Percentiles rank a stretch among this genome's conserved stretches.
phyloP scores from a whole-genome alignment of 495 filamentous ascomycete genomes.

The Lentithecium fluviatile region DNA sequence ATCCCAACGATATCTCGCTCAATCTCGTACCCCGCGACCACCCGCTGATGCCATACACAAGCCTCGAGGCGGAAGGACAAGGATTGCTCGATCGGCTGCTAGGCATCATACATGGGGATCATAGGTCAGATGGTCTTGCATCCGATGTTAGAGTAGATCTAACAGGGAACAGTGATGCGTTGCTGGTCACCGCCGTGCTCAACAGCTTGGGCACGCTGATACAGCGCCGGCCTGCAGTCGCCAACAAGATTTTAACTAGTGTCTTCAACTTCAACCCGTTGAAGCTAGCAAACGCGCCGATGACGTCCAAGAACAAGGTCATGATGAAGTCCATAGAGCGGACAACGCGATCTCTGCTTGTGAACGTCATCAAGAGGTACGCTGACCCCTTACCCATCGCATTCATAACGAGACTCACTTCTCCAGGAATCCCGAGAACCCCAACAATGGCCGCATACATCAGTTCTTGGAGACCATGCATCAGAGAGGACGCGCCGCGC shows the following conservation, averaged over 20 bases:
- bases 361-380: slow-evolving; percentile 76
- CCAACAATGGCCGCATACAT: slow-evolving; percentile 68
- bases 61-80: slow-evolving; percentile 85
- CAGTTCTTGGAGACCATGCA: slow-evolving; percentile 76
- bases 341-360: slow-evolving; percentile 76
- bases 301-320: slow-evolving; percentile 75
- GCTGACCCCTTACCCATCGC: neutral
- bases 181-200: slow-evolving; percentile 88
- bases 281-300: slow-evolving; percentile 68
- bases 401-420: neutral
- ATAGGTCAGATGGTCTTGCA: slow-evolving; percentile 56
- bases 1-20: slow-evolving; percentile 84
- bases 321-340: slow-evolving; percentile 90
- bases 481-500: slow-evolving; percentile 68
- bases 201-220: slow-evolving; percentile 81
- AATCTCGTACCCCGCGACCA: slow-evolving; percentile 82
- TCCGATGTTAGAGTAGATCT: neutral
- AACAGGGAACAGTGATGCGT: slow-evolving; percentile 63
- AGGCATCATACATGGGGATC: slow-evolving; percentile 80
- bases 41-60: slow-evolving; percentile 68
- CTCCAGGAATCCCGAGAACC: slow-evolving; percentile 66
- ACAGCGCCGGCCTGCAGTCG: slow-evolving; percentile 73
- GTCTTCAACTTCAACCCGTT: slow-evolving; percentile 91
- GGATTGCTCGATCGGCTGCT: slow-evolving; percentile 88
- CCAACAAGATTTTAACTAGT: slow-evolving; percentile 78